These are phyloP conservation scores for Rutstroemia sp. DNA, from an alignment of 2,329 filamentous ascomycete species.

Conservation along the genomic window DNA sequence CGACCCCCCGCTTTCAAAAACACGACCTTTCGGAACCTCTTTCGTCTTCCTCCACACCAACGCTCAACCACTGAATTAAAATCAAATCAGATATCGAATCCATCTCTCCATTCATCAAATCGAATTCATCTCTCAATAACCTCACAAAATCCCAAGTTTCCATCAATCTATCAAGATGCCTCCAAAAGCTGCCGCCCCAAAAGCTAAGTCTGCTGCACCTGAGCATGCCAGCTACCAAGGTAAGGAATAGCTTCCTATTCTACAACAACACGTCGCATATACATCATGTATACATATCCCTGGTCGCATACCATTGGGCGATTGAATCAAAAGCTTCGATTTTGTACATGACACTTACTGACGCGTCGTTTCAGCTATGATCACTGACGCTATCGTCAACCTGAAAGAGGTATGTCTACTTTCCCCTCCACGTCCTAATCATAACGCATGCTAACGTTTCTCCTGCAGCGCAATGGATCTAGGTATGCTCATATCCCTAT, in stretches of 20 bases:
- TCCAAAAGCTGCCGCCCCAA: conserved; percentile 55
- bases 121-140: conserved; percentile 4
- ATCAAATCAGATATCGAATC: not conserved
- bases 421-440: not conserved
- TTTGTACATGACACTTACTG: conserved; percentile 13
- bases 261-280: conserved; percentile 39
- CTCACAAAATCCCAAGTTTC: not conserved
- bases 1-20: not conserved
- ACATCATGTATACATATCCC: conserved; percentile 30
- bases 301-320: conserved; percentile 49
- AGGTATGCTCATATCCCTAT: conserved; percentile 21
- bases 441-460: conserved; percentile 11
- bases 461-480: conserved; percentile 27
- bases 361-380: conserved; percentile 27
- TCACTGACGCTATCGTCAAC: conserved; percentile 29
- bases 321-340: conserved; percentile 30
- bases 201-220: conserved; percentile 48
- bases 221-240: conserved; percentile 59
- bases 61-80: not conserved
- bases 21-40: conserved; percentile 3
- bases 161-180: conserved; percentile 42
- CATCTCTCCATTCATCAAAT: not conserved
- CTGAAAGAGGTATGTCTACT: conserved; percentile 27
- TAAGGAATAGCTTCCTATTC: conserved; percentile 41
- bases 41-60: not conserved